These are phyloP conservation scores for Pseudocercospora macadamiae DNA, from an alignment of 2,329 filamentous ascomycete genomes.

Conservation along the genomic window DNA sequence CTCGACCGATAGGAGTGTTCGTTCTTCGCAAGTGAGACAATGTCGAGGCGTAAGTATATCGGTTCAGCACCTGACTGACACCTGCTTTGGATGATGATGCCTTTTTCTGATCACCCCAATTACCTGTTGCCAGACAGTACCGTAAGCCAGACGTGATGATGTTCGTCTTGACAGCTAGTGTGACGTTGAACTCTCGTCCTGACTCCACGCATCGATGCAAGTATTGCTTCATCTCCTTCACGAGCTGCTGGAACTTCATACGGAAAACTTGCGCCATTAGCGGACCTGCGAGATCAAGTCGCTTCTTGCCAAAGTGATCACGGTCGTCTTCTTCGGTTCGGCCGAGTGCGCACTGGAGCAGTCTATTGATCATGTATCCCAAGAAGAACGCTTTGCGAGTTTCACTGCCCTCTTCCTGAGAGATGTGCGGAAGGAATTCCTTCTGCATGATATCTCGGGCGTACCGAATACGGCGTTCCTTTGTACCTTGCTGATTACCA, in stretches of 20 bases:
- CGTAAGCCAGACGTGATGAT: slow-evolving; percentile 93
- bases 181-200: slow-evolving; percentile 85
- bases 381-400: slow-evolving; percentile 97
- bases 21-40: slow-evolving; percentile 95
- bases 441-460: slow-evolving; percentile 95
- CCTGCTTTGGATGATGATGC: slow-evolving; percentile 91
- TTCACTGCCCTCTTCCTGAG: slow-evolving; percentile 90
- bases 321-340: slow-evolving; percentile 93
- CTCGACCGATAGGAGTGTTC: slow-evolving; percentile 95
- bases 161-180: slow-evolving; percentile 85
- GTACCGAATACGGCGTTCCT: slow-evolving; percentile 87
- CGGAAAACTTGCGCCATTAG: slow-evolving; percentile 96
- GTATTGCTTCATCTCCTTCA: slow-evolving; percentile 86
- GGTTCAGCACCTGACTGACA: slow-evolving; percentile 96
- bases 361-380: slow-evolving; percentile 97
- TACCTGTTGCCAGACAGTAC: slow-evolving; percentile 95
- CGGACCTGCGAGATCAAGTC: slow-evolving; percentile 90
- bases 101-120: slow-evolving; percentile 99
- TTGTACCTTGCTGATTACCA: slow-evolving; percentile 74
- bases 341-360: slow-evolving; percentile 90
- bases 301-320: slow-evolving; percentile 99
- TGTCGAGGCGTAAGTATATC: slow-evolving; percentile 96
- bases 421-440: slow-evolving; percentile 95
- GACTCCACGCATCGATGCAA: slow-evolving; percentile 90
- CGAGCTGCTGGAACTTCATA: slow-evolving; percentile 85